These are phyloP conservation scores for Fusarium sp. DNA, from an alignment of 2,329 filamentous ascomycete genomes.

Conservation along the genomic window DNA sequence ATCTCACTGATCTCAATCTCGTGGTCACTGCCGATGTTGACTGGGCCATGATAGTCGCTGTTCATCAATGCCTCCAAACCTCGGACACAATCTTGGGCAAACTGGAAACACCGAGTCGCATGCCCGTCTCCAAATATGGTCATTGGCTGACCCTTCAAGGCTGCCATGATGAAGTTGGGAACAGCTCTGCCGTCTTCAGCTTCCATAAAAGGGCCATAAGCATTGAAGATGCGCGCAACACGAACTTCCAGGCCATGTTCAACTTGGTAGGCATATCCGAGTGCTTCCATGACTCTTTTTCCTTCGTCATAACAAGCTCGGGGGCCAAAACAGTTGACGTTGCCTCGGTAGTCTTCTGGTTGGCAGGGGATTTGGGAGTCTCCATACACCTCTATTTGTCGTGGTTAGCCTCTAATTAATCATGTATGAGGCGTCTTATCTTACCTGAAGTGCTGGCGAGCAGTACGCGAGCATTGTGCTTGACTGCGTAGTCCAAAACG, in stretches of 20 bases:
- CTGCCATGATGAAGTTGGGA: constrained; percentile 42
- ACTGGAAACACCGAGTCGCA: constrained; percentile 38
- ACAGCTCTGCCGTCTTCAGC: constrained; percentile 33
- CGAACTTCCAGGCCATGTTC: constrained; percentile 44
- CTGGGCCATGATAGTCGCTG: constrained; percentile 30
- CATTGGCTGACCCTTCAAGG: constrained; percentile 31
- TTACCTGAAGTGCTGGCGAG: constrained; percentile 40
- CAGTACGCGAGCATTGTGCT: constrained; percentile 35
- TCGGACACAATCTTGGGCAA: constrained; percentile 24
- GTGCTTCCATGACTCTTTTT: constrained; percentile 57
- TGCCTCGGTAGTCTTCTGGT: constrained; percentile 55
- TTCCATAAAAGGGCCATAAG: constrained; percentile 37
- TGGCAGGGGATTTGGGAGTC: constrained; percentile 25
- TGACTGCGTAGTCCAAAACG: constrained; percentile 35
- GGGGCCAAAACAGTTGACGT: constrained; percentile 59
- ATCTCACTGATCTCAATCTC: constrained; percentile 38
- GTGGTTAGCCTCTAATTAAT: not conserved
- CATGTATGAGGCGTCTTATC: fast-evolving
- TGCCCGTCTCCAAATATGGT: constrained; percentile 39
- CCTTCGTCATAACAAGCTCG: constrained; percentile 61
- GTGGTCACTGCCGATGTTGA: constrained; percentile 40
- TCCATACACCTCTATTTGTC: constrained; percentile 33
- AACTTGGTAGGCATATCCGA: constrained; percentile 51
- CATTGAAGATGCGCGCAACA: constrained; percentile 43
- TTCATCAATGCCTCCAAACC: constrained; percentile 38